Evolutionary conservation across 2,329 filamentous ascomycete species (phyloP).

Genomic region (Colletotrichum caudatum): DNA sequence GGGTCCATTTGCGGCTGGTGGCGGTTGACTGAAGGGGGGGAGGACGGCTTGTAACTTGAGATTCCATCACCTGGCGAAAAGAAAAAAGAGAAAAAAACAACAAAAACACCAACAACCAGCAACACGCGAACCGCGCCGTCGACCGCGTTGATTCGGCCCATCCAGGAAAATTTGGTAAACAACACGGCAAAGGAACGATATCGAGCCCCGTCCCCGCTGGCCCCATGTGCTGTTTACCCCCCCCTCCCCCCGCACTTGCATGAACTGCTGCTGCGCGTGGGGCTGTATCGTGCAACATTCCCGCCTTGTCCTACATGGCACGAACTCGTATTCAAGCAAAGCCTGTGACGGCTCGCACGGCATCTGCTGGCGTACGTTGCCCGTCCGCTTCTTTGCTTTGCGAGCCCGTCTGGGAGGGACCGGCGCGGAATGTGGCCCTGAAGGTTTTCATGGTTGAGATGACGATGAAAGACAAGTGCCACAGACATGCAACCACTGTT

Average conservation of each 20-base stretch:
- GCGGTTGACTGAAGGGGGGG: background rate
- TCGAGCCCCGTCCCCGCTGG: background rate
- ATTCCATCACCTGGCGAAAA: conserved; percentile 25
- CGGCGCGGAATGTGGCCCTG: conserved; percentile 2
- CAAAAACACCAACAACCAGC: conserved; percentile 2
- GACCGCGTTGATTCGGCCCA: conserved; percentile 21
- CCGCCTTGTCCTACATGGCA: background rate
- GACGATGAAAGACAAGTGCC: conserved; percentile 19
- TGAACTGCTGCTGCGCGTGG: conserved; percentile 1
- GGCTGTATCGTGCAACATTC: background rate
- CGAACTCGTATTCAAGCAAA: background rate
- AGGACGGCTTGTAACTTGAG: background rate
- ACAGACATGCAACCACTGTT: conserved; percentile 19
- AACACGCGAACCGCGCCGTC: conserved; percentile 22
- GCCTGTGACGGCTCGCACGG: conserved; percentile 15
- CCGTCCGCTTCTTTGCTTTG: background rate
- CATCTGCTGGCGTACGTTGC: background rate
- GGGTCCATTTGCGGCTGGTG: conserved; percentile 27
- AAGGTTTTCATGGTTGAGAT: background rate
- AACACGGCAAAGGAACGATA: conserved; percentile 10
- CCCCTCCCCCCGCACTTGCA: background rate
- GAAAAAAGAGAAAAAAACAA: no score
- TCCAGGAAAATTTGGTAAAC: conserved; percentile 36
- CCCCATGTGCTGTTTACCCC: background rate
- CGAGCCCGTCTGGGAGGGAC: background rate